Conservation (phyloP, 768 basidiomycete species). For the Amanita muscaria region DNA sequence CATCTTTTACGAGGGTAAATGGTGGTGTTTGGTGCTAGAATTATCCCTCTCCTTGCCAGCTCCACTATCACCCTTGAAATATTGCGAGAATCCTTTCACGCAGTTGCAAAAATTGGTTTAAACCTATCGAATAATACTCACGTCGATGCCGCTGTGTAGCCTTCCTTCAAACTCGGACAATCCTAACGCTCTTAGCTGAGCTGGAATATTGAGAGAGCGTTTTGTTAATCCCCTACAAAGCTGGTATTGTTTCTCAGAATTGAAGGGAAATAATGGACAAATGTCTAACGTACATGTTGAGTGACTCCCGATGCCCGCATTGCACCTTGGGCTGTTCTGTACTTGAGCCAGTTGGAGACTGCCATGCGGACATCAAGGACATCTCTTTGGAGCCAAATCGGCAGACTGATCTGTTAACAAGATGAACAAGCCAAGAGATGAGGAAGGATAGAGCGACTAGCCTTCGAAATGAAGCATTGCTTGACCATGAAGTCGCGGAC, state of each 20-base stretch:
- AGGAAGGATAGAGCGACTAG: constrained; percentile 23
- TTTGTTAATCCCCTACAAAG: neutral
- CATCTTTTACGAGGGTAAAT: constrained; percentile 61
- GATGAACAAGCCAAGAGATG: neutral
- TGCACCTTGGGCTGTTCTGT: constrained; percentile 16
- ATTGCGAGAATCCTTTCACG: constrained; percentile 80
- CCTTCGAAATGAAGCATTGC: constrained; percentile 83
- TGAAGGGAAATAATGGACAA: neutral
- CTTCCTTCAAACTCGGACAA: constrained; percentile 75
- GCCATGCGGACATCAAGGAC: constrained; percentile 64
- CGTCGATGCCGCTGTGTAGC: constrained; percentile 85
- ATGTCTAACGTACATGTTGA: constrained; percentile 5
- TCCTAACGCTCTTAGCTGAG: constrained; percentile 67
- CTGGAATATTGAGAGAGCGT: constrained; percentile 53
- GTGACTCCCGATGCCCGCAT: constrained; percentile 14
- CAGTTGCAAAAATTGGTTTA: constrained; percentile 11
- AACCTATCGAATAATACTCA: constrained; percentile 32
- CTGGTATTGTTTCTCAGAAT: neutral
- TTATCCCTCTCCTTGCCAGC: constrained; percentile 60
- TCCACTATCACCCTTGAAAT: constrained; percentile 74
- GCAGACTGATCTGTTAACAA: constrained; percentile 46
- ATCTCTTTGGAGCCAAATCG: constrained; percentile 65
- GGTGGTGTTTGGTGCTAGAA: constrained; percentile 65
- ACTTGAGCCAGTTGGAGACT: constrained; percentile 40
- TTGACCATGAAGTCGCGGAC: constrained; percentile 81